Percentiles rank a stretch among this genome's conserved stretches.
Evolutionary conservation across 1,284 basidiomycete genomes (phyloP).

Genomic region (Tremellales sp.): DNA sequence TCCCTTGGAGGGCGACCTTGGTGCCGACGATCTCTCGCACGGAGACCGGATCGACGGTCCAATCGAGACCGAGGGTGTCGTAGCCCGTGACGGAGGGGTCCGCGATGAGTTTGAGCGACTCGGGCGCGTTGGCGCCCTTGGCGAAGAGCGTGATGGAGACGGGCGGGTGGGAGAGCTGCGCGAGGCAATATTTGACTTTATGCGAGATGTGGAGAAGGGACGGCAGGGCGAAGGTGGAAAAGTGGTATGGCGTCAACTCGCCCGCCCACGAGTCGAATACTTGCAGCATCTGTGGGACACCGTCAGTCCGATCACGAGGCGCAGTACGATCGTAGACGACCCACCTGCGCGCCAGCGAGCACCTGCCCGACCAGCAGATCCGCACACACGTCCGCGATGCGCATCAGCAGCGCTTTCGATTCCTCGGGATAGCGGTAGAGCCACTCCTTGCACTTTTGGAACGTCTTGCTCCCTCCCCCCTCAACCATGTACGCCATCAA

Average conservation of each 20-base stretch:
- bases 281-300: constrained; percentile 67
- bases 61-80: constrained; percentile 84
- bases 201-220: constrained; percentile 48
- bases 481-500: constrained; percentile 96
- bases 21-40: constrained; percentile 60
- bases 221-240: constrained; percentile 57
- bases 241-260: constrained; percentile 82
- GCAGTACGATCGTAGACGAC: constrained; percentile 19
- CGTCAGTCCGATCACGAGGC: not conserved
- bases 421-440: constrained; percentile 81
- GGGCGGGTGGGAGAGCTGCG: constrained; percentile 55
- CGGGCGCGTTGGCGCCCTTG: constrained; percentile 75
- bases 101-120: constrained; percentile 30
- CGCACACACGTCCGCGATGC: constrained; percentile 78
- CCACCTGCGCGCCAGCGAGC: constrained; percentile 85
- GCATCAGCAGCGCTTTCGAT: constrained; percentile 67
- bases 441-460: constrained; percentile 87
- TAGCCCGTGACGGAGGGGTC: constrained; percentile 60
- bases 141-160: constrained; percentile 87
- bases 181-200: constrained; percentile 61
- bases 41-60: constrained; percentile 71
- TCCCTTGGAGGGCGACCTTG: constrained; percentile 82
- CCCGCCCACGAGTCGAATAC: constrained; percentile 94
- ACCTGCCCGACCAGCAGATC: constrained; percentile 87
- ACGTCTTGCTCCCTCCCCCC: constrained; percentile 82